These are phyloP conservation scores for Batkoa obscura DNA, from an alignment of 371 early-diverging fungal genomes.

Conservation along the genomic window DNA sequence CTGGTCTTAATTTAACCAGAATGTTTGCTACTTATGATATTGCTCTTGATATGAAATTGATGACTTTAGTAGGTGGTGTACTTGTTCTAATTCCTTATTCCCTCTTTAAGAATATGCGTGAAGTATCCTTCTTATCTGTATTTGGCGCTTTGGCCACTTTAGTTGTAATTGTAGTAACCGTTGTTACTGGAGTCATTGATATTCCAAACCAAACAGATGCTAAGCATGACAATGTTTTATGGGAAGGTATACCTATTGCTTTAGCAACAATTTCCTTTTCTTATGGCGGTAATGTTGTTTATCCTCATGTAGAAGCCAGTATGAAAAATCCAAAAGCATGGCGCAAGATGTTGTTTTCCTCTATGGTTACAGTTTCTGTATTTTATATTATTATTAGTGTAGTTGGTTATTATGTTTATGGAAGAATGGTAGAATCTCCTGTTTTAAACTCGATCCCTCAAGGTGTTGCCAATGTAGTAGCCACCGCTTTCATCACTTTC, in stretches of 20 bases:
- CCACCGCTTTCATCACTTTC: slow-evolving; percentile 51
- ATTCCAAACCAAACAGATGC: slow-evolving; percentile 10
- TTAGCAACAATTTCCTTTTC: slow-evolving; percentile 49
- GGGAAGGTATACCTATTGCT: slow-evolving; percentile 5
- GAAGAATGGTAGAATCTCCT: slow-evolving; percentile 35
- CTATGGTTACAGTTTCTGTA: slow-evolving; percentile 45
- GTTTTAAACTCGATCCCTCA: slow-evolving; percentile 45
- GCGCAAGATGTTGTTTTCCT: slow-evolving; percentile 41
- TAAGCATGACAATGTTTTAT: not conserved
- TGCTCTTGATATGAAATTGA: not conserved
- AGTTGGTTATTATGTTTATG: slow-evolving; percentile 69
- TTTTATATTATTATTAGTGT: slow-evolving; percentile 58
- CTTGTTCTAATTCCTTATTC: not conserved
- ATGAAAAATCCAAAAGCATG: slow-evolving; percentile 42
- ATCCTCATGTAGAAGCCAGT: slow-evolving; percentile 25
- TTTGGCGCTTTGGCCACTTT: slow-evolving; percentile 30
- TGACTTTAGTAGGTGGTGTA: not conserved
- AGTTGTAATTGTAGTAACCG: slow-evolving; percentile 20
- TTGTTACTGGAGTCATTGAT: slow-evolving; percentile 14
- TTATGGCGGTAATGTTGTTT: slow-evolving; percentile 62
- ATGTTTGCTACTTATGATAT: too few species aligned
- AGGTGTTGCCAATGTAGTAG: slow-evolving; percentile 35
- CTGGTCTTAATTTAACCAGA: slow-evolving; percentile 18
- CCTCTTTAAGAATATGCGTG: not conserved
- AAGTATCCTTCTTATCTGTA: slow-evolving; percentile 14